phyloP scores from a whole-genome alignment of 2,329 filamentous ascomycete genomes.

The Diaporthe citrichinensis region DNA sequence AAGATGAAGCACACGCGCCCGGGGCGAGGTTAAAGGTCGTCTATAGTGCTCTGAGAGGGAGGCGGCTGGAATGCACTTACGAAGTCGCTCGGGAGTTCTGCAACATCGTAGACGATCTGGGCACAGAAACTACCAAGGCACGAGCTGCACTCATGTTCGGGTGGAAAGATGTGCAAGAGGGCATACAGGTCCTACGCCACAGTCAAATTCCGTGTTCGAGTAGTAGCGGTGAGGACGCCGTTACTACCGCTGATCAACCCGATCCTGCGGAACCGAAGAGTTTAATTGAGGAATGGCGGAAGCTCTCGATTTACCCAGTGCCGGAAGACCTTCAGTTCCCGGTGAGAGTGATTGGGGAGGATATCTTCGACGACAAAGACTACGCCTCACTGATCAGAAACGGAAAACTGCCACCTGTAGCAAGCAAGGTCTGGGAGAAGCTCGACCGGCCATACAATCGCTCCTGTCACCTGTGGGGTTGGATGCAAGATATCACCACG shows the following conservation, averaged over 20 bases:
- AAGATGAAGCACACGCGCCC: conserved; percentile 40
- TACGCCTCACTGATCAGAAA: conserved; percentile 54
- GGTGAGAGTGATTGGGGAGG: conserved; percentile 67
- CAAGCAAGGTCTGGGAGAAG: conserved; percentile 45
- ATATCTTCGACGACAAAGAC: conserved; percentile 53
- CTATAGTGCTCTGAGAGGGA: conserved; percentile 71
- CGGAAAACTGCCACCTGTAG: conserved; percentile 67
- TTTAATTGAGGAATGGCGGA: conserved; percentile 50
- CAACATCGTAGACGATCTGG: conserved; percentile 75
- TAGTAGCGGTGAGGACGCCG: not conserved
- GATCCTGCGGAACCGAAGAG: conserved; percentile 38
- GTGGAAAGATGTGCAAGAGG: conserved; percentile 25
- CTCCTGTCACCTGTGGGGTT: conserved; percentile 81
- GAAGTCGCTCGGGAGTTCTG: conserved; percentile 77
- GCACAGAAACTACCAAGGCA: conserved; percentile 70
- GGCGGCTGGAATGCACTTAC: conserved; percentile 74
- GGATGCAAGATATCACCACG: conserved; percentile 74
- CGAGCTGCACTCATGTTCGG: conserved; percentile 71
- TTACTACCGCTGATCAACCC: not conserved
- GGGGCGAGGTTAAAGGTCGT: conserved; percentile 51
- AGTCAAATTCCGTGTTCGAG: conserved; percentile 15
- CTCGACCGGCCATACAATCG: conserved; percentile 63
- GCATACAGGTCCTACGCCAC: conserved; percentile 37
- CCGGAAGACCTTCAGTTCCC: conserved; percentile 65
- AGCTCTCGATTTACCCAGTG: conserved; percentile 55